Percentiles rank a stretch among this genome's conserved stretches.
These are phyloP conservation scores for Yamadazyma spencermartinsiae DNA, from an alignment of 1,139 yeast species.

Conservation along the genomic window DNA sequence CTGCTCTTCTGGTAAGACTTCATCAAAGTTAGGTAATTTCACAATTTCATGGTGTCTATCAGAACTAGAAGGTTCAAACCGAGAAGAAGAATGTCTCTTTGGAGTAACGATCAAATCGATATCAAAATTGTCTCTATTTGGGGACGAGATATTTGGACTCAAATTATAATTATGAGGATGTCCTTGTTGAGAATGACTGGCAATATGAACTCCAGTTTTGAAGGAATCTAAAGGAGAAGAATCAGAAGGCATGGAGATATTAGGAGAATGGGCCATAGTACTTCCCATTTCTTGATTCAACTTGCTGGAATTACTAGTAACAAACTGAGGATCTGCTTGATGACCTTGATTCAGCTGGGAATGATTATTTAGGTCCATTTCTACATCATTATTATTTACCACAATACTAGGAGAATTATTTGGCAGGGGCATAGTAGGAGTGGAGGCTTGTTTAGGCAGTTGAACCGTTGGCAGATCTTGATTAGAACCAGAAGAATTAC, in stretches of 20 bases:
- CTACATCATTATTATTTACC: conserved; percentile 16
- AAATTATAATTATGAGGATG: conserved; percentile 36
- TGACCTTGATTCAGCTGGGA: conserved; percentile 15
- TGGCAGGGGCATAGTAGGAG: conserved; percentile 11
- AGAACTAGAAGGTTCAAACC: conserved; percentile 78
- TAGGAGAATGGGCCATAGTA: neutral
- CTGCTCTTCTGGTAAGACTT: conserved; percentile 85
- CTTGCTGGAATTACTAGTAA: neutral
- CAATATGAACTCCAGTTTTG: conserved; percentile 17
- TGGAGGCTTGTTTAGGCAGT: conserved; percentile 15
- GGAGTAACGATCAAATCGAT: conserved; percentile 62
- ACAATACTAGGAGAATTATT: conserved; percentile 20
- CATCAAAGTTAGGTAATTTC: conserved; percentile 85
- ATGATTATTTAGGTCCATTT: conserved; percentile 35
- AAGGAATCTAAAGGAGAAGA: conserved; percentile 14
- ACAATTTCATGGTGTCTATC: conserved; percentile 67
- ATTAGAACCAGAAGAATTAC: conserved; percentile 15
- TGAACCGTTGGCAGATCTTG: conserved; percentile 13
- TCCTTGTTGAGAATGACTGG: conserved; percentile 29
- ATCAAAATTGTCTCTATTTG: conserved; percentile 44
- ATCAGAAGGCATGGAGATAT: conserved; percentile 2
- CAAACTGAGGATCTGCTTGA: conserved; percentile 7
- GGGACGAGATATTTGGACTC: conserved; percentile 45
- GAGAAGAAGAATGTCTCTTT: conserved; percentile 88
- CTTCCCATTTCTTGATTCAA: neutral